These are phyloP conservation scores for Populus hybrid DNA, from an alignment of 441 rosid genomes.

Conservation along the genomic window DNA sequence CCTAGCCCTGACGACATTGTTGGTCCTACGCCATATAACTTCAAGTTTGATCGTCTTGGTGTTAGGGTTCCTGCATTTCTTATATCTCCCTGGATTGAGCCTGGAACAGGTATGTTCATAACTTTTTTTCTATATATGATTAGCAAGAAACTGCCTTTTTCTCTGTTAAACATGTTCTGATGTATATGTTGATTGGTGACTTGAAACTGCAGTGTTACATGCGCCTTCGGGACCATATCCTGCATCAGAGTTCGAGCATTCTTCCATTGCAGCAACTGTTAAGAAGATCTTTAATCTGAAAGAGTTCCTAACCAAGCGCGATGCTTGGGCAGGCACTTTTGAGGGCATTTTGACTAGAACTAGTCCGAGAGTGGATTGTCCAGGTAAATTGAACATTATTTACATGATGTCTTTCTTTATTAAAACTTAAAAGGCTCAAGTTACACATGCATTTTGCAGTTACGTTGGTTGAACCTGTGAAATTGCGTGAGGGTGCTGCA, in stretches of 20 bases:
- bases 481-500: constrained; percentile 38
- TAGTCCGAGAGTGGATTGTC: constrained; percentile 72
- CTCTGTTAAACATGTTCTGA: neutral
- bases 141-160: neutral
- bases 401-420: neutral
- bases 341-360: constrained; percentile 57
- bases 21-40: constrained; percentile 61
- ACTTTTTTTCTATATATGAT: neutral
- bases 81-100: constrained; percentile 86
- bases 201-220: constrained; percentile 46
- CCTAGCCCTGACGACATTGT: constrained; percentile 78
- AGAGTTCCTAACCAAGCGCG: constrained; percentile 81
- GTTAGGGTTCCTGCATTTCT: constrained; percentile 75
- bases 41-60: constrained; percentile 90
- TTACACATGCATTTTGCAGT: constrained; percentile 29
- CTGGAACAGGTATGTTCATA: constrained; percentile 53
- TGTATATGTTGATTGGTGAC: neutral
- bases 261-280: constrained; percentile 82
- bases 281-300: constrained; percentile 80
- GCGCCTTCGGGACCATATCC: constrained; percentile 72
- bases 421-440: neutral
- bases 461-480: constrained; percentile 46
- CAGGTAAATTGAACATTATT: constrained; percentile 34
- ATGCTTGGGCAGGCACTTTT: constrained; percentile 92
- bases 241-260: constrained; percentile 84